Evolutionary conservation across 2,329 filamentous ascomycete genomes (phyloP).

Genomic region (Mycogone perniciosa): DNA sequence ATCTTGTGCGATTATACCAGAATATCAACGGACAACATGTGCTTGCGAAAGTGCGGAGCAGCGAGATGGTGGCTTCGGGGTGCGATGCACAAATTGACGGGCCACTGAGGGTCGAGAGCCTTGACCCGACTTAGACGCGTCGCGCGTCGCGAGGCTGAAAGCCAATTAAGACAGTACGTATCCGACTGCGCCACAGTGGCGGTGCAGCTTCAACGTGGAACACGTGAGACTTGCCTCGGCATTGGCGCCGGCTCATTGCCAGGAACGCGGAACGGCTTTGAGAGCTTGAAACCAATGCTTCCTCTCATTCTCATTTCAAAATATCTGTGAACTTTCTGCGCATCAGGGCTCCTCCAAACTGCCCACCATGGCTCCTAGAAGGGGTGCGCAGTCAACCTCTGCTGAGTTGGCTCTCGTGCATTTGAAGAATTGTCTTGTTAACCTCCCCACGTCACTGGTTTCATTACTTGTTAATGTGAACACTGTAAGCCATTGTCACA

Average conservation of each 20-base stretch:
- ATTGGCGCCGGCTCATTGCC: constrained; percentile 14
- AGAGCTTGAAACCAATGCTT: constrained; percentile 2
- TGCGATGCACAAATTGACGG: constrained; percentile 27
- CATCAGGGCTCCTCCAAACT: constrained; percentile 7
- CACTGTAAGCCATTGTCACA: constrained; percentile 55
- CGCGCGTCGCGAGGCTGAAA: constrained; percentile 20
- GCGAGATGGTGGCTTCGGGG: background rate
- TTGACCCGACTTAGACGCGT: constrained; percentile 31
- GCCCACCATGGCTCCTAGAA: constrained; percentile 40
- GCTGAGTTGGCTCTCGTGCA: constrained; percentile 82
- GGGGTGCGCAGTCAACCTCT: constrained; percentile 56
- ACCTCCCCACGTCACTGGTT: constrained; percentile 79
- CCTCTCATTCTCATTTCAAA: background rate
- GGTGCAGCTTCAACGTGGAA: constrained; percentile 13
- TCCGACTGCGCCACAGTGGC: constrained; percentile 9
- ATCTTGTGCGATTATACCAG: constrained; percentile 43
- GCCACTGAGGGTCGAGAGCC: constrained; percentile 19
- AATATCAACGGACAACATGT: constrained; percentile 14
- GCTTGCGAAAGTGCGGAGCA: constrained; percentile 12
- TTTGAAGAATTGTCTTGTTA: constrained; percentile 91
- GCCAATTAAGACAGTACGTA: constrained; percentile 12
- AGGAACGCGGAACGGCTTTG: constrained; percentile 10
- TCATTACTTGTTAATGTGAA: constrained; percentile 83
- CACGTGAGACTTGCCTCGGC: constrained; percentile 33
- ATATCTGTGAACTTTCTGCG: background rate